Evolutionary conservation across 495 filamentous ascomycete genomes (phyloP).

Genomic region (Cenococcum geophilum): DNA sequence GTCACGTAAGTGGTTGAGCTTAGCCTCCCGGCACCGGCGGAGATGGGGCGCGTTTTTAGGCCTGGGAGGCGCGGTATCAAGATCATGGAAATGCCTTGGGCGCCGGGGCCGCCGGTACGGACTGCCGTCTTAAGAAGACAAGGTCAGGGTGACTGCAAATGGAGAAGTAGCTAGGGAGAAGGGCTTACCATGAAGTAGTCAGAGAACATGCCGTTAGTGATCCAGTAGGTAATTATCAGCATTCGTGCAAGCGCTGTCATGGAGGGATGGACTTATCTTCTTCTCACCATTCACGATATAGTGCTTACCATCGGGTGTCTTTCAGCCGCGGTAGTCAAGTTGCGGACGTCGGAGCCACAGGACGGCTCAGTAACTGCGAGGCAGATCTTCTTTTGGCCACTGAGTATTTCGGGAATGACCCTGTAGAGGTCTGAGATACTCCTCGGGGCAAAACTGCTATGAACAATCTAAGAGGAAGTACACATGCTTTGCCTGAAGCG

Average conservation of each 20-base stretch:
- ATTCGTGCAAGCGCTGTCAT: neutral
- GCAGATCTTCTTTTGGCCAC: conserved; percentile 31
- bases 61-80: conserved; percentile 29
- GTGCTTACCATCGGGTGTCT: conserved; percentile 26
- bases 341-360: conserved; percentile 26
- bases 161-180: neutral
- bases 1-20: conserved; percentile 30
- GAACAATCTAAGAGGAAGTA: neutral
- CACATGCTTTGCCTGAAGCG: conserved; percentile 15
- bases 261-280: conserved; percentile 11
- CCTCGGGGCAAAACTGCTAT: neutral
- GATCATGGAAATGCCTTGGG: conserved; percentile 31
- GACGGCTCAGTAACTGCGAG: conserved; percentile 31
- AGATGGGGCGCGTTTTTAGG: conserved; percentile 23
- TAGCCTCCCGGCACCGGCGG: conserved; percentile 17
- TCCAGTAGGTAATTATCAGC: conserved; percentile 15
- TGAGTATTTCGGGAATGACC: conserved; percentile 29
- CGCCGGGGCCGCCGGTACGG: conserved; percentile 28
- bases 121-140: conserved; percentile 19
- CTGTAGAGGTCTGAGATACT: neutral
- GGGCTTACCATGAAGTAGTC: conserved; percentile 28
- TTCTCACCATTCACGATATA: conserved; percentile 34
- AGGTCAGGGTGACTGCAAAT: neutral
- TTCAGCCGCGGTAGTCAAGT: conserved; percentile 27
- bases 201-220: conserved; percentile 32